phyloP scores from a whole-genome alignment of 2,329 filamentous ascomycete species.

The Nothophaeocryptopus gaeumannii region DNA sequence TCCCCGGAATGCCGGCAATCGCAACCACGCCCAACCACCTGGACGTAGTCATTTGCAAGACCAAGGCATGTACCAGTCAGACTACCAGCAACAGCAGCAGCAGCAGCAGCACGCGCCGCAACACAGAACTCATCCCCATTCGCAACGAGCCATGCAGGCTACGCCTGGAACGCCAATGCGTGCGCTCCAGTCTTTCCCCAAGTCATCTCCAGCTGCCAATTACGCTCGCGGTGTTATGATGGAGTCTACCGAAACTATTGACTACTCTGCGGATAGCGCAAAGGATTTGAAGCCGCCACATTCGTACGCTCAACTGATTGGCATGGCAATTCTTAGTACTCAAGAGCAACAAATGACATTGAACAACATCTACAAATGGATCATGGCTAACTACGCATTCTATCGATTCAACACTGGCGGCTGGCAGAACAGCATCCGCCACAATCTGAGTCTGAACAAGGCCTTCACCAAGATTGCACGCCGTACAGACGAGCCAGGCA shows the following conservation, averaged over 20 bases:
- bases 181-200: slow-evolving; percentile 34
- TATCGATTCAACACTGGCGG: slow-evolving; percentile 82
- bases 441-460: slow-evolving; percentile 94
- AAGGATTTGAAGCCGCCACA: slow-evolving; percentile 92
- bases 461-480: slow-evolving; percentile 90
- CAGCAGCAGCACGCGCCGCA: slow-evolving; percentile 18
- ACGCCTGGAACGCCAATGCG: slow-evolving; percentile 38
- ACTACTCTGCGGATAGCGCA: slow-evolving; percentile 77
- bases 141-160: slow-evolving; percentile 33
- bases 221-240: slow-evolving; percentile 53
- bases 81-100: slow-evolving; percentile 26
- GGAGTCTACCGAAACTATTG: slow-evolving; percentile 58
- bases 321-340: slow-evolving; percentile 87
- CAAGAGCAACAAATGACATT: slow-evolving; percentile 85
- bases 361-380: slow-evolving; percentile 89
- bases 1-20: slow-evolving; percentile 15
- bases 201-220: slow-evolving; percentile 46
- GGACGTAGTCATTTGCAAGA: slow-evolving; percentile 23
- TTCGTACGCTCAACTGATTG: slow-evolving; percentile 96
- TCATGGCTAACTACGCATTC: slow-evolving; percentile 87
- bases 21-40: slow-evolving; percentile 5
- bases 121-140: slow-evolving; percentile 37
- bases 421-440: slow-evolving; percentile 98
- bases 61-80: slow-evolving; percentile 24
- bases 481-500: slow-evolving; percentile 90